These are phyloP conservation scores for Jimgerdemannia lactiflua DNA, from an alignment of 192 early-diverging fungal genomes.

Conservation along the genomic window DNA sequence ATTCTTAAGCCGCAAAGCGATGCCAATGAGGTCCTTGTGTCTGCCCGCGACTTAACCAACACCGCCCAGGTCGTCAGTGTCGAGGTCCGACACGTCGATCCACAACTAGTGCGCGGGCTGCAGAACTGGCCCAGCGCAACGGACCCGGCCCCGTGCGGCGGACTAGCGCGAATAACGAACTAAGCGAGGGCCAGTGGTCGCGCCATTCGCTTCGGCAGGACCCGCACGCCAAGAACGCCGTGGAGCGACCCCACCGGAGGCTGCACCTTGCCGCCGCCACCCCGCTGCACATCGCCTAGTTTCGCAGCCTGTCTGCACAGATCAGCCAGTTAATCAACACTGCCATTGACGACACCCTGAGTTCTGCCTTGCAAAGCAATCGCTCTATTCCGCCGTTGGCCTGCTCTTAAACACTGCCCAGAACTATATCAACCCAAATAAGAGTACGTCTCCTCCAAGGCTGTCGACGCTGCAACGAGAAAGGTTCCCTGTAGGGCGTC, in stretches of 20 bases:
- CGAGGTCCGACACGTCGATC: slow-evolving; percentile 32
- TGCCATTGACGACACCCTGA: neutral
- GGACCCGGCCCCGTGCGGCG: no score
- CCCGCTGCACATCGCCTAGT: slow-evolving; percentile 30
- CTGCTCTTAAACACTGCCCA: slow-evolving; percentile 23
- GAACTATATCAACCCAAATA: slow-evolving; percentile 13
- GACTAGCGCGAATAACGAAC: neutral
- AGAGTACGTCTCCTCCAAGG: neutral
- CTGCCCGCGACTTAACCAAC: slow-evolving; percentile 73
- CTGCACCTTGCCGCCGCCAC: slow-evolving; percentile 12
- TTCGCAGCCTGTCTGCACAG: slow-evolving; percentile 26
- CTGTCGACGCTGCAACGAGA: slow-evolving; percentile 11
- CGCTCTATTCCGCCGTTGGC: slow-evolving; percentile 25
- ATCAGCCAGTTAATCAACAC: slow-evolving; percentile 30
- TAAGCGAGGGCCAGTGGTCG: neutral
- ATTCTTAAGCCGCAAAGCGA: slow-evolving; percentile 68
- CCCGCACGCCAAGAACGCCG: neutral
- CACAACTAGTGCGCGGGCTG: slow-evolving; percentile 30
- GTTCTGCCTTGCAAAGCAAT: slow-evolving; percentile 25
- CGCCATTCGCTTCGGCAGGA: slow-evolving; percentile 20
- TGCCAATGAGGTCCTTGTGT: slow-evolving; percentile 69
- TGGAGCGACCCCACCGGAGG: no score
- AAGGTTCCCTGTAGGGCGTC: slow-evolving; percentile 15
- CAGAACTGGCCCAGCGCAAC: no score
- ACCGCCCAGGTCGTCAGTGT: slow-evolving; percentile 36